Base-by-base conservation (phyloP, 805 yeast species). In the Yueomyces sp. region DNA sequence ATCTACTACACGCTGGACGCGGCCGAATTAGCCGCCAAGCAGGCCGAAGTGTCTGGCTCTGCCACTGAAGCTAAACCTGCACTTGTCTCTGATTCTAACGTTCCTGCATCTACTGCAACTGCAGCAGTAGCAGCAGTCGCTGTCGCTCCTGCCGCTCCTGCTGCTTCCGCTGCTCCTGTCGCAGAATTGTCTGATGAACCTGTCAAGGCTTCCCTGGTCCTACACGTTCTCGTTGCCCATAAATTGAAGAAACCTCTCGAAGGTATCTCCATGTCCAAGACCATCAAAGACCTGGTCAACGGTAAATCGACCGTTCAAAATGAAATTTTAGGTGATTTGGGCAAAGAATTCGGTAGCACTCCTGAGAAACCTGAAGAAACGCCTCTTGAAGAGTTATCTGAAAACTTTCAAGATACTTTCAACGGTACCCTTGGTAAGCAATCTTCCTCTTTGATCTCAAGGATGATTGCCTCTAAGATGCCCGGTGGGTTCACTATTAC, bases 361-460 rank as follows among this genome's bases (percentile, higher is more conserved):
- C 99, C 99, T 38, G 99, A 92, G 68, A 92, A 92, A 68, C 96
- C 99, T 49, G 99, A 92, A 69, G 99, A 92, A 61, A 84, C 95
- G 38, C 98, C 98, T 49, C 74, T 92, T 55, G 84, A 78, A 60
- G 99, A 92, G 67, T 78, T 92, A 63, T 96, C 97, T 41, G 97
- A 86, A 60, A 80, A 77, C 56, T 85, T 92, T 77, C 96, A 90
- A 70, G 95, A 86, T 51, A 70, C 88, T 29, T 92, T 86, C 72
- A 62, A 69, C 52, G 97, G 97, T 53, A 74, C 78, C 51, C 76
- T 92, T 52, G 99, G 99, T 64, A 92, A 92, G 66, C 95, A 88
- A 59, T 82, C 97, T 2, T 68, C 87, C 36, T 82, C 96, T 30
- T 74, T 92, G 57, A 72, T 90, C 50, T 85, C 95, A 49, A 81